These are phyloP conservation scores for Sungouiella blattae DNA, from an alignment of 805 yeast genomes.

Conservation along the genomic window DNA sequence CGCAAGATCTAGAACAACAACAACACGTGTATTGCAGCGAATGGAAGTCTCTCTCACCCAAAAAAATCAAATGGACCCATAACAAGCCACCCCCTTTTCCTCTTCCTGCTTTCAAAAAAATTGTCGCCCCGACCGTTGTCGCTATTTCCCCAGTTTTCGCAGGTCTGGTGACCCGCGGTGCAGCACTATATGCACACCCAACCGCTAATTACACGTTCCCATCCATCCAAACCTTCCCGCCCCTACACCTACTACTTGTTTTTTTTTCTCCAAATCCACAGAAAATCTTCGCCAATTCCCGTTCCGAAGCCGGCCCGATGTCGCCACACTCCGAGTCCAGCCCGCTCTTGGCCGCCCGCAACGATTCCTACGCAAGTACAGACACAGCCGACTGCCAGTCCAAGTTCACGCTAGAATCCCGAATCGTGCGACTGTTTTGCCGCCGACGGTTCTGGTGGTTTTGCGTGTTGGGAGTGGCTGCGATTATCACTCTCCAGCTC, in stretches of 20 bases:
- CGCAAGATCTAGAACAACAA: too few relatives aligned
- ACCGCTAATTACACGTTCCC: background rate
- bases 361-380: background rate
- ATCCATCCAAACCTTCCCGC: background rate
- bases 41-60: too few relatives aligned
- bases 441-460: constrained; percentile 40
- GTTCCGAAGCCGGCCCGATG: background rate
- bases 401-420: background rate
- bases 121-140: too few relatives aligned
- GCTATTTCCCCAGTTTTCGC: too few relatives aligned
- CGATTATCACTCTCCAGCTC: constrained; percentile 55
- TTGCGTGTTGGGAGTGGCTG: constrained; percentile 46
- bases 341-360: background rate
- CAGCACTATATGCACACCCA: background rate
- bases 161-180: too few relatives aligned
- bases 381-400: background rate
- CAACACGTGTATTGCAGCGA: too few relatives aligned
- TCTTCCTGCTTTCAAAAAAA: too few relatives aligned
- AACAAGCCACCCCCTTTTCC: too few relatives aligned
- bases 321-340: background rate
- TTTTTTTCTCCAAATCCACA: background rate
- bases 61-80: too few relatives aligned
- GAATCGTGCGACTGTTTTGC: background rate
- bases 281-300: background rate
- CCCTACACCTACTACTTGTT: background rate